These are phyloP conservation scores for Artemisia argyi DNA, from an alignment of 129 eudicot genomes.

Conservation along the genomic window DNA sequence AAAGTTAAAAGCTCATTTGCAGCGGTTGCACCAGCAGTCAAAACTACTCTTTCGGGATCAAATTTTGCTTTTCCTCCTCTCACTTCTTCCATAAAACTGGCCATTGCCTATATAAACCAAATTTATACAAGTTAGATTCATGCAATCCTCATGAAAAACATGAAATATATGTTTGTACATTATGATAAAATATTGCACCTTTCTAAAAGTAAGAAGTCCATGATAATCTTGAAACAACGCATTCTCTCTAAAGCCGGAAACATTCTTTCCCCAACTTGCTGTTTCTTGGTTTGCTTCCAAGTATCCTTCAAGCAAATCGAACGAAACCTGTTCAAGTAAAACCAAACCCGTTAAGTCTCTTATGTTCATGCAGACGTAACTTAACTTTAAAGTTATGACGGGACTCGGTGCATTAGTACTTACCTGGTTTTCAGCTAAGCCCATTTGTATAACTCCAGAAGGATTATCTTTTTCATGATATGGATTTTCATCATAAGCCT, in stretches of 20 bases:
- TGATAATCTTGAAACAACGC: constrained; percentile 95
- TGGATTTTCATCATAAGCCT: constrained; percentile 88
- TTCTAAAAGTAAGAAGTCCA: constrained; percentile 70
- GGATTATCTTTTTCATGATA: constrained; percentile 62
- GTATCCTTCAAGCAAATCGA: constrained; percentile 80
- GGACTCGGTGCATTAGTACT: constrained; percentile 18
- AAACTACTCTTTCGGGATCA: constrained; percentile 67
- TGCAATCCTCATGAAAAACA: constrained; percentile 3
- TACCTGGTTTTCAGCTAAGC: constrained; percentile 92
- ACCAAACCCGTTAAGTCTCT: constrained; percentile 2
- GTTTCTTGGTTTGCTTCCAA: constrained; percentile 54
- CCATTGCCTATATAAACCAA: constrained; percentile 70
- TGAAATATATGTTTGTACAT: neutral
- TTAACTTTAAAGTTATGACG: neutral
- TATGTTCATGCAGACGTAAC: neutral
- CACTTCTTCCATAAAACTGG: constrained; percentile 89
- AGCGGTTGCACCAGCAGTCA: constrained; percentile 94
- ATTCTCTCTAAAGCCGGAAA: constrained; percentile 71
- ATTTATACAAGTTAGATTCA: constrained; percentile 8
- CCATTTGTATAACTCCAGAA: constrained; percentile 87
- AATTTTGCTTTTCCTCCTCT: constrained; percentile 85
- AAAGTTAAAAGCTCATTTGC: constrained; percentile 88
- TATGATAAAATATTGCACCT: constrained; percentile 38
- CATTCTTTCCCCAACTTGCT: constrained; percentile 37
- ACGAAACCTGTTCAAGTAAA: constrained; percentile 66